Base-by-base conservation (phyloP, 306 rosid species). In the Abrus pulchellus region DNA sequence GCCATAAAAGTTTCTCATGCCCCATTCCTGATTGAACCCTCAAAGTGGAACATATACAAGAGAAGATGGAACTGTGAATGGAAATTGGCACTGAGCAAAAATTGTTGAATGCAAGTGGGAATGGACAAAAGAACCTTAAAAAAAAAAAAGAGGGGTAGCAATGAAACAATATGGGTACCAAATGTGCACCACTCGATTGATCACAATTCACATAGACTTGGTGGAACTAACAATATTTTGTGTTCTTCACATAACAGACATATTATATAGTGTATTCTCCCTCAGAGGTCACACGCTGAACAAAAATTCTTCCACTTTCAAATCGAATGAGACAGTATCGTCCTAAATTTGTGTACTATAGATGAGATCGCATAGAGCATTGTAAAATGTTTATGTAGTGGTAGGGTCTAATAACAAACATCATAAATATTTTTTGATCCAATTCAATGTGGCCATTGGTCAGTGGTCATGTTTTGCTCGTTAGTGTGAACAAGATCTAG, bases 401-500 rank as follows among this genome's bases (percentile, higher is more conserved):
- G 87, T 68, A 75, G 87, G 84, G 83, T 71, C 79, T 48, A 32
- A 33, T 48, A 32, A 33, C n/a, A 4, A 61, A 69, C 90, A 86
- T 87, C 84, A 85, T 27, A 9, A 59, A 5, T 1, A 9, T 36
- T 29, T 53, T 52, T 50, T 78, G 49, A 67, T 70, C 36, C 57
- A 67, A 66, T 67, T 41, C 5, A 55, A 76, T 71, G 76, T 61
- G 41, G 49, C 44, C 41, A 64, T 70, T 61, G 45, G 61, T 78
- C 33, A 28, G 62, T 63, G 83, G 90, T 80, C 86, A 78, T 64
- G 44, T 56, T 36, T 54, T 66, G 83, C 84, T 87, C 88, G 32
- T 69, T 83, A 79, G 90, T 84, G 90, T 84, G 86, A 91, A 88
- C 94, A 92, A 82, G 89, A 87, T 88, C 94, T 73, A 90, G 86